A percentile compares a stretch with the other conserved stretches of the same genome.
Conservation (phyloP, 2,329 filamentous ascomycete species). For the Aspergillus nomiae region DNA sequence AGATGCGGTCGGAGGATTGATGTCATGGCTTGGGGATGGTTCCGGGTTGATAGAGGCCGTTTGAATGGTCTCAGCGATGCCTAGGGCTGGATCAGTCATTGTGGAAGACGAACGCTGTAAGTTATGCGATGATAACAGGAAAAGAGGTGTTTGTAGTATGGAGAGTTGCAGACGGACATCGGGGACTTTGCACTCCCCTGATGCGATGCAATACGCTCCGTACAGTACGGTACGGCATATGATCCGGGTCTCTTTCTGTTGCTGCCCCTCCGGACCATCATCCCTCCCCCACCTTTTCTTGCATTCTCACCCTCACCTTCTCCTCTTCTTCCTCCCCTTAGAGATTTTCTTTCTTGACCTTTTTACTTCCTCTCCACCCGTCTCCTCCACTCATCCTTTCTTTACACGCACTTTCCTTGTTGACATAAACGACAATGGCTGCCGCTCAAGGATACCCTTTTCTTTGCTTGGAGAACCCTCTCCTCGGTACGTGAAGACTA, state of each 20-base stretch:
- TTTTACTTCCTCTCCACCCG: neutral
- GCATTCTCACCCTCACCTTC: conserved; percentile 10
- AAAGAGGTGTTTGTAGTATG: neutral
- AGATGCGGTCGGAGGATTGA: conserved; percentile 77
- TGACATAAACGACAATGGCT: conserved; percentile 61
- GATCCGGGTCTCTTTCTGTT: conserved; percentile 20
- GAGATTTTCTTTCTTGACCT: conserved; percentile 14
- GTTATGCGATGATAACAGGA: neutral
- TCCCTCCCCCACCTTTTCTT: conserved; percentile 5
- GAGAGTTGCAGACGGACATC: neutral
- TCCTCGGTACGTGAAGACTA: conserved; percentile 67
- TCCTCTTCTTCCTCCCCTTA: conserved; percentile 11
- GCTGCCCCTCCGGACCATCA: conserved; percentile 27
- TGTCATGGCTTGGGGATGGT: conserved; percentile 72
- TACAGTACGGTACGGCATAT: conserved; percentile 3
- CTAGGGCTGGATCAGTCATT: conserved; percentile 63
- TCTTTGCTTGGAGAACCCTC: conserved; percentile 93
- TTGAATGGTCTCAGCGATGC: conserved; percentile 79
- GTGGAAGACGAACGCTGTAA: conserved; percentile 8
- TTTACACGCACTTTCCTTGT: conserved; percentile 8
- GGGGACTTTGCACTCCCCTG: neutral
- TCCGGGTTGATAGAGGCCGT: conserved; percentile 73
- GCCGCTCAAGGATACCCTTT: conserved; percentile 79
- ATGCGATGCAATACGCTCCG: neutral
- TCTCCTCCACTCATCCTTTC: conserved; percentile 8